A percentile compares a stretch with the other conserved stretches of the same genome.
Evolutionary conservation across 2,329 filamentous ascomycete species (phyloP).

Genomic region (Colletotrichum cordylinicola): DNA sequence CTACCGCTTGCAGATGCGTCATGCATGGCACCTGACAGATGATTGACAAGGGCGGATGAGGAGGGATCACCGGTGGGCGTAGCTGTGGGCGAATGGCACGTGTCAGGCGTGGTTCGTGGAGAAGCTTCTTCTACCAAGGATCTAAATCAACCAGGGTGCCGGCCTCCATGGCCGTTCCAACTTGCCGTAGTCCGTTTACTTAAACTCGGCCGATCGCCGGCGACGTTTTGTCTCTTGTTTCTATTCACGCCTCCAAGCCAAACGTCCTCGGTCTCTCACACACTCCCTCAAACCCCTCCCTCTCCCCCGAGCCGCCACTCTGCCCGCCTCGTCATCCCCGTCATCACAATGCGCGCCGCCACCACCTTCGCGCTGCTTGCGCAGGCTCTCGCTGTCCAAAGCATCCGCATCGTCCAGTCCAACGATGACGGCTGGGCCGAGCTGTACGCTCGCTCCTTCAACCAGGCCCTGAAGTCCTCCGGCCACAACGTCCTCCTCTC

Average conservation of each 20-base stretch:
- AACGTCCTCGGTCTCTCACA: background rate
- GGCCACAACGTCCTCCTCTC: constrained; percentile 70
- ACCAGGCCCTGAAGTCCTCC: constrained; percentile 57
- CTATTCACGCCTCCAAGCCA: background rate
- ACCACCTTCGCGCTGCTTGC: constrained; percentile 14
- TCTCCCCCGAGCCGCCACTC: background rate
- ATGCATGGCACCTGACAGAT: background rate
- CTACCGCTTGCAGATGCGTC: background rate
- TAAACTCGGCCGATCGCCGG: background rate
- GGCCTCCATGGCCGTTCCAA: background rate
- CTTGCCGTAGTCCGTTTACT: background rate
- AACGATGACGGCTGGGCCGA: constrained; percentile 82
- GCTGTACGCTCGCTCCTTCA: constrained; percentile 66
- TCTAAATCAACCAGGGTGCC: background rate
- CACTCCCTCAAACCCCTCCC: background rate
- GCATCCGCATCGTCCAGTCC: constrained; percentile 63
- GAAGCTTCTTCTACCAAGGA: background rate
- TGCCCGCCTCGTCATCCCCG: background rate
- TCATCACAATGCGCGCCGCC: constrained; percentile 3
- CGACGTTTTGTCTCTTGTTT: background rate
- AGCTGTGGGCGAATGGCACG: background rate
- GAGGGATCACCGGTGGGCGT: background rate
- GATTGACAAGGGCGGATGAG: background rate
- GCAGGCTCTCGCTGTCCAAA: constrained; percentile 23
- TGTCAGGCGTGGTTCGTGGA: background rate